These are phyloP conservation scores for Debaryomyces nepalensis DNA, from an alignment of 1,139 yeast genomes.

Conservation along the genomic window DNA sequence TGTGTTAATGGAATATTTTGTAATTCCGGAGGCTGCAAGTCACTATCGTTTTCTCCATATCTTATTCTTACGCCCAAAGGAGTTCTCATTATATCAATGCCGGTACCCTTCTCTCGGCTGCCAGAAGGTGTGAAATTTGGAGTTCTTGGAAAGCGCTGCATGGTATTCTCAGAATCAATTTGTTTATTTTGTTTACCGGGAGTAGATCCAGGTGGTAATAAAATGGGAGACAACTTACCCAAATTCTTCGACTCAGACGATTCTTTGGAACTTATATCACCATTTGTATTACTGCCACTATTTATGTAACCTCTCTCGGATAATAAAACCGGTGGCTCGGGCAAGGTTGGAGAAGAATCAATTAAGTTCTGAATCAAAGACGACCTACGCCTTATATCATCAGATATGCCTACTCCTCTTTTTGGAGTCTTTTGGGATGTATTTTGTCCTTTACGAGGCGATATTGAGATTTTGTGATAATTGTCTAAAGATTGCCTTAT, in stretches of 20 bases:
- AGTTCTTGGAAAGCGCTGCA: conserved; percentile 55
- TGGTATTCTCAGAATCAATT: conserved; percentile 28
- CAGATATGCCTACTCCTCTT: conserved; percentile 21
- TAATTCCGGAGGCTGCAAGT: conserved; percentile 38
- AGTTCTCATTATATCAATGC: conserved; percentile 27
- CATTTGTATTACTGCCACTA: conserved; percentile 12
- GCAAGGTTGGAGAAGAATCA: conserved; percentile 57
- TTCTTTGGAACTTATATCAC: conserved; percentile 16
- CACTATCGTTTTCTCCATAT: conserved; percentile 40
- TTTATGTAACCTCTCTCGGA: conserved; percentile 35
- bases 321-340: conserved; percentile 48
- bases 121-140: conserved; percentile 38
- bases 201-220: conserved; percentile 26
- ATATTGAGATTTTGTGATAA: conserved; percentile 41
- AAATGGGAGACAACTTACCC: conserved; percentile 30
- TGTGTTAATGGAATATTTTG: conserved; percentile 19
- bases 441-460: conserved; percentile 31
- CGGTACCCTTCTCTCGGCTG: conserved; percentile 18
- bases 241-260: conserved; percentile 20
- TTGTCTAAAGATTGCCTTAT: conserved; percentile 42
- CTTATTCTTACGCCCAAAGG: conserved; percentile 32
- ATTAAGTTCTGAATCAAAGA: conserved; percentile 47
- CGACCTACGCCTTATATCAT: conserved; percentile 35
- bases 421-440: conserved; percentile 24
- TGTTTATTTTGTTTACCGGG: conserved; percentile 22